These are phyloP conservation scores for Neospora caninum DNA, from an alignment of 169 alveolate species.

Conservation along the genomic window DNA sequence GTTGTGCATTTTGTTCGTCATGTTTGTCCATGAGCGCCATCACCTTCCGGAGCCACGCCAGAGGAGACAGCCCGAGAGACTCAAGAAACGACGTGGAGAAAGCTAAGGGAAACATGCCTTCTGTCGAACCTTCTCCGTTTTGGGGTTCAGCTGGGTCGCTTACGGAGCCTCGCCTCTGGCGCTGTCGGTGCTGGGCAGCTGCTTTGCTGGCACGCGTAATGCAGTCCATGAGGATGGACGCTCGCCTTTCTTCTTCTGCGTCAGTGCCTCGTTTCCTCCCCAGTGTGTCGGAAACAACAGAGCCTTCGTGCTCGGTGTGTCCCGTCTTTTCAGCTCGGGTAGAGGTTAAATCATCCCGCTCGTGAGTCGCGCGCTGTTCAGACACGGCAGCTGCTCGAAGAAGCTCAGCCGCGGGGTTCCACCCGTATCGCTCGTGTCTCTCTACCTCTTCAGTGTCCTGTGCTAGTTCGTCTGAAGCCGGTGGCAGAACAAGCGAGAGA, in stretches of 20 bases:
- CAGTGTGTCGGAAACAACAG: neutral
- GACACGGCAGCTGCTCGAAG: neutral
- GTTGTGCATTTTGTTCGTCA: constrained; percentile 56
- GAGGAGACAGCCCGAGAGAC: neutral
- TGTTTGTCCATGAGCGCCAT: constrained; percentile 55
- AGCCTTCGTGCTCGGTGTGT: neutral
- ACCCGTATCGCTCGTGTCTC: neutral
- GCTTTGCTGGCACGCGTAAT: constrained; percentile 9
- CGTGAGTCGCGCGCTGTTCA: no score
- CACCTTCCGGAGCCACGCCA: constrained; percentile 33
- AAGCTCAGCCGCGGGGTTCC: neutral
- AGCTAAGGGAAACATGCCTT: neutral
- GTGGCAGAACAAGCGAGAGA: neutral
- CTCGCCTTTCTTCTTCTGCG: neutral
- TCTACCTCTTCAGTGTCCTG: neutral
- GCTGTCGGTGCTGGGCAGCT: neutral
- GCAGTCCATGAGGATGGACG: neutral
- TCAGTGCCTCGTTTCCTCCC: neutral
- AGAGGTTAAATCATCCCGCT: neutral
- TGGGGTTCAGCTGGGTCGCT: neutral
- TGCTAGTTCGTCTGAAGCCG: neutral
- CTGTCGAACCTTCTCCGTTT: neutral
- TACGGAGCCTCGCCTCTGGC: neutral
- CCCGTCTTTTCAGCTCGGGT: neutral
- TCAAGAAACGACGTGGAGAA: neutral